Evolutionary conservation across 2,329 filamentous ascomycete species (phyloP), one percentile per base, ranked within the genome.

Genomic region (Fusarium miscanthi): DNA sequence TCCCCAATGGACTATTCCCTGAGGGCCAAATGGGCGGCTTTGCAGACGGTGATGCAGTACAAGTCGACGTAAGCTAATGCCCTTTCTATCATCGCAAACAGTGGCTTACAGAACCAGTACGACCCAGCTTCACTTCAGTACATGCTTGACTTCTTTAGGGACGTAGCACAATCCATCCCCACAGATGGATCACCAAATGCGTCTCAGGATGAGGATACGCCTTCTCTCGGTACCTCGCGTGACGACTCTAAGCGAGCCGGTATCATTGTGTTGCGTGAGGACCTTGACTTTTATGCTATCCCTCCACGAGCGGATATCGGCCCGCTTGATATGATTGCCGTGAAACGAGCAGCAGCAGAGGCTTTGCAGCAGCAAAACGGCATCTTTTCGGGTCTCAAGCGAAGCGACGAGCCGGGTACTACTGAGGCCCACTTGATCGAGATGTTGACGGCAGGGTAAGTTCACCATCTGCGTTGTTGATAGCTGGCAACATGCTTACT

Each of bases 401-500:
- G 95, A 81, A 98, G 95, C 78, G 95, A 99, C 76, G 96, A 99
- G 83, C 92, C 93, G 23, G 96, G 96, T 25, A 98, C 95, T 23
- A 99, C 96, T 0, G 96, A 99, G 83, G 96, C 97, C 76, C 96
- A 99, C 85, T 87, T 99, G 42, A 99, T 99, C 78, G 96, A 99
- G 85, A 99, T 99, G 96, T 84, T 99, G 83, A 99, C 96, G 60
- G 96, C 96, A 80, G 96, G 95, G 95, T 98, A 87, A 84, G 92
- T 85, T 49, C 5, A 37, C 27, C 35, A 10, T 14, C n/a, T 45
- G 16, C 10, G 35, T 23, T 30, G 42, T 14, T 30, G 9, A n/a
- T 21, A 33, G 6, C 19, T 30, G 8, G 11, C n/a, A 17, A 35
- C 23, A 45, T 46, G 46, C 58, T 70, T 31, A 67, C 63, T 38